Conservation (phyloP, 305 asterid genomes). For the Nicotiana rustica region DNA sequence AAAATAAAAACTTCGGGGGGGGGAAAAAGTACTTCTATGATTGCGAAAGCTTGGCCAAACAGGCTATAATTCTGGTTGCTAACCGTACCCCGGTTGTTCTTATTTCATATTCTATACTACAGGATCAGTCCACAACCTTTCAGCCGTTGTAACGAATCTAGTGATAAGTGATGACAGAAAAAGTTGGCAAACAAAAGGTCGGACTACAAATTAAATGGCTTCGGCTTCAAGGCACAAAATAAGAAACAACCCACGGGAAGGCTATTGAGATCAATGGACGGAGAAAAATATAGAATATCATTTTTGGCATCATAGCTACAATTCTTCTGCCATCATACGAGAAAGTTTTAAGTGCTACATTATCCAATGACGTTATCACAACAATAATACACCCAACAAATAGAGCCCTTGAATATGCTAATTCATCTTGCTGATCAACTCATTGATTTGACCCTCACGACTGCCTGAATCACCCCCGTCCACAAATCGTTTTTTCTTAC, state of each 20-base stretch:
- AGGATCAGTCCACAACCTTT: background rate
- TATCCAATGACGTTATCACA: background rate
- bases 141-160: background rate
- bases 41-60: too few relatives aligned
- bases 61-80: background rate
- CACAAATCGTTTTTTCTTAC: conserved; percentile 71
- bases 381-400: background rate
- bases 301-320: background rate
- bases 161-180: background rate
- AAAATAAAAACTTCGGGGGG: too few relatives aligned
- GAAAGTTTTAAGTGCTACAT: background rate
- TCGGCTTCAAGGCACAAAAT: background rate
- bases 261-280: background rate
- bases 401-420: conserved; percentile 42
- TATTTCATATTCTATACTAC: background rate
- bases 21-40: too few relatives aligned
- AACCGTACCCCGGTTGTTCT: background rate
- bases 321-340: background rate
- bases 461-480: conserved; percentile 97
- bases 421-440: conserved; percentile 82
- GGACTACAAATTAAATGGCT: background rate
- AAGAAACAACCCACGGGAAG: background rate
- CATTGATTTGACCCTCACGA: conserved; percentile 74
- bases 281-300: background rate
- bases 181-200: background rate